Base-by-base conservation (phyloP, 331 rosid species). In the Phaseolus coccineus region DNA sequence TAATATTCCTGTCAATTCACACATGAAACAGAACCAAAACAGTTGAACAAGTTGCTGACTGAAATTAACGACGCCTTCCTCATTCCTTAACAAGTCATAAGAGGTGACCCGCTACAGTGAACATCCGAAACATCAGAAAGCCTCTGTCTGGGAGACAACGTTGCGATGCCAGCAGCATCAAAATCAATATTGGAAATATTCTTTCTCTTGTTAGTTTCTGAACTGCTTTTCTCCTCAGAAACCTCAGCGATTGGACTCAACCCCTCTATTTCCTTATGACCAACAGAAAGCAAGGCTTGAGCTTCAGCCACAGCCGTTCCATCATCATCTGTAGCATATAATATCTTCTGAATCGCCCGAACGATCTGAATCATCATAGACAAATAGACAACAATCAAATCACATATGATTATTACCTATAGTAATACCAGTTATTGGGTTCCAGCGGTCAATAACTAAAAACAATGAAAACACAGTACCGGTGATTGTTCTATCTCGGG, bases 81-180 rank as follows among this genome's bases (percentile, higher is more conserved):
- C 28, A 71, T 4, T 13, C 56, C 63, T 85, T 84, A 92, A 87
- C 84, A 87, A 59, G 93, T 92, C 96, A 88, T 85, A 24, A 96
- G 98, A 65, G 93, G 92, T 87, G 99, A 91, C 89, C 87, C 97
- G 73, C 90, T 90, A 76, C 97, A 87, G 67, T 87, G 94, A 87
- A 96, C 97, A 87, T 93, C 97, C 0, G 97, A 84, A 87, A 87
- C 83, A 81, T 90, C 93, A 40, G 98, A 90, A 73, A 90, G 82
- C 84, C 98, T 89, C 76, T 89, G 96, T 88, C 96, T 90, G 0
- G 98, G 98, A 40, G 97, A 92, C 85, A 91, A 85, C 51, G 72
- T 66, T 16, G 87, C 19, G 24, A 79, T 57, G 76, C 90, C 91
- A 64, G 90, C 92, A 25, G 88, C 93, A 59, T 93, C 96, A 35